Evolutionary conservation across 202 grass and related monocot genomes (phyloP), one percentile per base, ranked within the genome.

Genomic region (Musa balbisiana): DNA sequence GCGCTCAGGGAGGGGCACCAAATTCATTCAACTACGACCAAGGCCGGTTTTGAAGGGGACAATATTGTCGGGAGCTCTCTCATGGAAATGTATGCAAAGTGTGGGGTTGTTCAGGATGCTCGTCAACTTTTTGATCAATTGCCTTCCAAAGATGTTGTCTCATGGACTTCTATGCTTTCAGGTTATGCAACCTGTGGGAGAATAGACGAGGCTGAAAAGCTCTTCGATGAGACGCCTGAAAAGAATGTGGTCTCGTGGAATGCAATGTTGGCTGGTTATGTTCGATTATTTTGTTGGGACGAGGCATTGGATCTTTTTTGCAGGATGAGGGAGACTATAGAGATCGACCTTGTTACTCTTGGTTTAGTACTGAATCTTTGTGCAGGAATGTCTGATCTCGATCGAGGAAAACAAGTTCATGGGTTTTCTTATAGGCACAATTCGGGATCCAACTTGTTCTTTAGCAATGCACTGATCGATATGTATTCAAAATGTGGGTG

Each of bases 401-500:
- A 78, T 26, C 84, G 89, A 75, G 95, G 95, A 53, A 90, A 84
- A 76, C 88, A 92, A 69, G 53, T 93, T 75, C 95, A 94, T 26
- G 80, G 81, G 11, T 84, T 92, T 1, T 59, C 80, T 85, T 78
- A 92, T 23, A 83, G 88, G 60, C 83, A 75, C 72, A 83, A 81
- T 62, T 80, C 81, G 2, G 69, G 76, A 16, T 74, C 82, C 52
- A 10, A 82, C 26, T 76, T 79, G 56, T 88, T 85, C 64, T 76
- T 88, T 15, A 84, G 76, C 76, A 87, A 99, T 73, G 83, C 85
- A 49, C 81, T 99, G 25, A 14, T 94, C 49, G 84, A 83, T 65
- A 94, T 94, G 89, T 94, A 99, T 86, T 83, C 85, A 22, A 99
- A 94, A 79, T 90, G 81, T 50, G 89, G 95, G 55, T 87, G 77